Percentiles rank a stretch among this genome's conserved stretches.
phyloP scores from a whole-genome alignment of 2,329 filamentous ascomycete genomes.

The Pseudocercospora fuligena region DNA sequence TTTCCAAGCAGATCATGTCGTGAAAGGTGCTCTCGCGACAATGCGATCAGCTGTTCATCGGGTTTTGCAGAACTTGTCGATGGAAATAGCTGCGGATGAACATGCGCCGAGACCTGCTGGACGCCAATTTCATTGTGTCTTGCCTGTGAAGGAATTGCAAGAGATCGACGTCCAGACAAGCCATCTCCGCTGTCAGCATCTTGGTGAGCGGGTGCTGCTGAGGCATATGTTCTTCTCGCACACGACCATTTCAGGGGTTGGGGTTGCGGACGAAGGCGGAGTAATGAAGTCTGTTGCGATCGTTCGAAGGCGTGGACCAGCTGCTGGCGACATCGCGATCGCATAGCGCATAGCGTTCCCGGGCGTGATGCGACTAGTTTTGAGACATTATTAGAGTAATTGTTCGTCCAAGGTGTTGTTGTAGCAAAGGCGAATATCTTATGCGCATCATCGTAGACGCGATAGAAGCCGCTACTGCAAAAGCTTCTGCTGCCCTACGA shows the following conservation, averaged over 20 bases:
- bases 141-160: slow-evolving; percentile 54
- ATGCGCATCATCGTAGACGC: neutral
- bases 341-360: slow-evolving; percentile 41
- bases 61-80: slow-evolving; percentile 64
- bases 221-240: slow-evolving; percentile 35
- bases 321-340: slow-evolving; percentile 40
- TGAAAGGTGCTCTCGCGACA: slow-evolving; percentile 80
- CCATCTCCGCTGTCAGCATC: slow-evolving; percentile 12
- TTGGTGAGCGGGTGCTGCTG: slow-evolving; percentile 18
- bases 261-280: slow-evolving; percentile 38
- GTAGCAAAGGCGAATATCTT: neutral
- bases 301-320: slow-evolving; percentile 39
- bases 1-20: slow-evolving; percentile 90
- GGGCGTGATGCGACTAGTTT: slow-evolving; percentile 6
- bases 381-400: slow-evolving; percentile 12
- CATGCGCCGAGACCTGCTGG: slow-evolving; percentile 84
- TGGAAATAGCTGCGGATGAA: slow-evolving; percentile 82
- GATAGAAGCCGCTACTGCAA: neutral
- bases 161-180: slow-evolving; percentile 15
- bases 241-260: slow-evolving; percentile 36
- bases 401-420: neutral
- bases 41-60: slow-evolving; percentile 74
- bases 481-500: neutral
- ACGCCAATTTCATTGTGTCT: slow-evolving; percentile 93
- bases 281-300: slow-evolving; percentile 44